Evolutionary conservation across 1,139 yeast genomes (phyloP).

Genomic region (Geotrichum bryndzae): DNA sequence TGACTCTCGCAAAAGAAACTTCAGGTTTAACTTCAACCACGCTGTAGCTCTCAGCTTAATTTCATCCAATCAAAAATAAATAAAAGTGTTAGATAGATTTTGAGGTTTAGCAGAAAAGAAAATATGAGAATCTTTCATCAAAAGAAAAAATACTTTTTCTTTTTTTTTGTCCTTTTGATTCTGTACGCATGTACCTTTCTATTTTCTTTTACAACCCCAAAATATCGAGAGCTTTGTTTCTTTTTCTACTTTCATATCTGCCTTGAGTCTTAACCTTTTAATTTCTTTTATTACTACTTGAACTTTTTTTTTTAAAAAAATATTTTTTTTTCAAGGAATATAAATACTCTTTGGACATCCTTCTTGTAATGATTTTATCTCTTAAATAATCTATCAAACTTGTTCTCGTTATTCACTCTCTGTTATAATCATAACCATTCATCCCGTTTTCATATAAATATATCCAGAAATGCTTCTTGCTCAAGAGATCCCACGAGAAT

Average conservation of each 20-base stretch:
- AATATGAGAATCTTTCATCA: background rate
- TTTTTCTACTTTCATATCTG: background rate
- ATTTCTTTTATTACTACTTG: background rate
- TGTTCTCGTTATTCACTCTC: background rate
- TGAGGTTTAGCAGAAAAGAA: background rate
- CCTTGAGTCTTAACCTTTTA: background rate
- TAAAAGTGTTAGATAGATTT: background rate
- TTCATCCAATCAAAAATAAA: background rate
- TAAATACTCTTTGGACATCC: background rate
- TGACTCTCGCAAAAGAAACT: background rate
- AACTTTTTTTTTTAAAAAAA: background rate
- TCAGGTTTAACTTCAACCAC: background rate
- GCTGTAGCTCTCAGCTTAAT: background rate
- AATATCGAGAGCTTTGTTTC: background rate
- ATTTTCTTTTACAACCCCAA: background rate
- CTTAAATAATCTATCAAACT: background rate
- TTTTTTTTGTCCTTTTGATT: background rate
- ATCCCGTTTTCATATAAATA: background rate
- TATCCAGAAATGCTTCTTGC: constrained; percentile 5
- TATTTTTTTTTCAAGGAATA: background rate
- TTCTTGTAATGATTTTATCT: background rate
- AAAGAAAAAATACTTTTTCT: background rate
- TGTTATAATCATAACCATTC: background rate
- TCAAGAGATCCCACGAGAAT: constrained; percentile 4
- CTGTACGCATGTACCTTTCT: constrained; percentile 1